phyloP scores from a whole-genome alignment of 257 asterid genomes.

The Primulina huaijiensis region DNA sequence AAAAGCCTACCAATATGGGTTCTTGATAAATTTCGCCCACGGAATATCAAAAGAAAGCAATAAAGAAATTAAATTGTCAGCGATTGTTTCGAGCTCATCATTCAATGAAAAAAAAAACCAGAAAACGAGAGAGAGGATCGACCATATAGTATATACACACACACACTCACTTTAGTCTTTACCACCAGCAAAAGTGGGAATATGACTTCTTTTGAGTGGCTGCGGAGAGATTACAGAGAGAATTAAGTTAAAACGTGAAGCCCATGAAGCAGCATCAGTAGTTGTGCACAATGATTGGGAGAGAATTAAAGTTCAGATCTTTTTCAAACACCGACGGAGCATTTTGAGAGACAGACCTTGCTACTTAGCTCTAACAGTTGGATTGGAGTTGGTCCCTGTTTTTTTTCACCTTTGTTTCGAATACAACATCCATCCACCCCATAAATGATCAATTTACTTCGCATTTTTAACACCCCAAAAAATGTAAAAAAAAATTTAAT shows the following conservation, averaged over 20 bases:
- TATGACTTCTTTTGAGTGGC: background rate
- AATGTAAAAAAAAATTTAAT: too few species aligned
- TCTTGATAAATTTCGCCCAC: background rate
- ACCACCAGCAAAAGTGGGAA: background rate
- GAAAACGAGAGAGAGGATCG: background rate
- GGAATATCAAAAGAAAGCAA: background rate
- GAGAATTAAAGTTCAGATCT: background rate
- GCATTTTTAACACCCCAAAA: background rate
- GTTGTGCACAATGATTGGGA: background rate
- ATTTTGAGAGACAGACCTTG: background rate
- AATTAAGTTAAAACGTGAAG: background rate
- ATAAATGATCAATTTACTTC: background rate
- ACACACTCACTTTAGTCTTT: background rate
- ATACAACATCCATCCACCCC: background rate
- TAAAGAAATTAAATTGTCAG: background rate
- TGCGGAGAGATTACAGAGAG: background rate
- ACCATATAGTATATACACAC: background rate
- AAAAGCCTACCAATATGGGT: background rate
- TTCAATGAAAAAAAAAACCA: background rate
- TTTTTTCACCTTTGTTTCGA: background rate
- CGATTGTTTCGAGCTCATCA: background rate
- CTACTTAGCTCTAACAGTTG: background rate
- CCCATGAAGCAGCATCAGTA: background rate
- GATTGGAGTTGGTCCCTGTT: slow-evolving; percentile 1
- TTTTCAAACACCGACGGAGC: background rate